These are phyloP conservation scores for Phlegmacium glaucopus DNA, from an alignment of 768 basidiomycete genomes.

Conservation along the genomic window DNA sequence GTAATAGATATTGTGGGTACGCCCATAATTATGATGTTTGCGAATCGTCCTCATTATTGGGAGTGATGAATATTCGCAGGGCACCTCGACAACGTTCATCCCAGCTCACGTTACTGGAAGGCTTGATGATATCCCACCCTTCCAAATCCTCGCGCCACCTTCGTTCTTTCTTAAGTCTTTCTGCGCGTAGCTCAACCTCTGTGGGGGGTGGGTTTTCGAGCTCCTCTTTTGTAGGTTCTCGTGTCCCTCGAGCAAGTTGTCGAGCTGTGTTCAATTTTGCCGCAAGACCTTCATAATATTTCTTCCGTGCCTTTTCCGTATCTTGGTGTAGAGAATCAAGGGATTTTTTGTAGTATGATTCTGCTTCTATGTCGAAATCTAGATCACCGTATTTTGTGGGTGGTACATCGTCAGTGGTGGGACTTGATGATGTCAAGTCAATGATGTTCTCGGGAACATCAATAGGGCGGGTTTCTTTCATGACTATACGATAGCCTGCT, in stretches of 20 bases:
- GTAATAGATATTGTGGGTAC: too few species aligned
- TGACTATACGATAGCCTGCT: constrained; percentile 73
- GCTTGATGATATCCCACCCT: constrained; percentile 77
- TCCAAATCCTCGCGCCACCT: constrained; percentile 77
- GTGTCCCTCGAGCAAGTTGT: constrained; percentile 65
- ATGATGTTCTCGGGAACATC: constrained; percentile 30
- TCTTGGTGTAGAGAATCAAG: constrained; percentile 47
- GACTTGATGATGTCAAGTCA: constrained; percentile 18
- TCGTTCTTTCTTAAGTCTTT: constrained; percentile 85
- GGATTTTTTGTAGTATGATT: constrained; percentile 68
- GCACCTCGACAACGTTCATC: constrained; percentile 64
- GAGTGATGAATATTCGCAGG: constrained; percentile 58
- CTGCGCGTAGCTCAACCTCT: constrained; percentile 84
- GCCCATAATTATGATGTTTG: too few species aligned
- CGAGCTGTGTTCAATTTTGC: constrained; percentile 69
- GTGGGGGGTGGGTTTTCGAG: constrained; percentile 72
- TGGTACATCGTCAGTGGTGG: constrained; percentile 8
- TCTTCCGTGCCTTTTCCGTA: constrained; percentile 65
- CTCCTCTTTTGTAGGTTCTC: constrained; percentile 89
- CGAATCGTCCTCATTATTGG: too few species aligned
- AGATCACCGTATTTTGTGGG: constrained; percentile 48
- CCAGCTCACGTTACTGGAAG: constrained; percentile 66
- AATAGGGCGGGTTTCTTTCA: constrained; percentile 59
- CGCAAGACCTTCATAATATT: constrained; percentile 73
- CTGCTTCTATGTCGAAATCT: constrained; percentile 67